Base-by-base conservation (phyloP, 1,284 basidiomycete species). In the Microbotryum lychnidis-dioicae region DNA sequence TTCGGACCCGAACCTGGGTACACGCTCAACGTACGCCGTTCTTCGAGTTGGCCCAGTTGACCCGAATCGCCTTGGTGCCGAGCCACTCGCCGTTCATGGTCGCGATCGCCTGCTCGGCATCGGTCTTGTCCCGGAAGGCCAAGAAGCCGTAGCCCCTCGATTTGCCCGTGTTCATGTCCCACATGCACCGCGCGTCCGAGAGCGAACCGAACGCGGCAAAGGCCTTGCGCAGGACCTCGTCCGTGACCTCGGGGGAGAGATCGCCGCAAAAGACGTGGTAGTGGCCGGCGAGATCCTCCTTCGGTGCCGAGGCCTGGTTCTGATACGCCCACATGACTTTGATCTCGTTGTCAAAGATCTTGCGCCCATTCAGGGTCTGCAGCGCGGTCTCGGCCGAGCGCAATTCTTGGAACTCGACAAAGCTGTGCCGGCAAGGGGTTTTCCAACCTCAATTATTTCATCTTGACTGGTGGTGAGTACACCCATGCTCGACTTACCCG, bases 61-160 rank as follows among this genome's bases (percentile, higher is more conserved):
- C 93, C 66, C 94, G 87, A 73, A 99, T 97, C 59, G 93, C 91
- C 65, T 96, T 85, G 51, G 90, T 90, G 55, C 94, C 94, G 49
- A 99, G 83, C 92, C 91, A 98, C 80, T 98, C 94, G 60, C 96
- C 96, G 73, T 98, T 97, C 93, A 97, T 97, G 58, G 92, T 91
- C 37, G 88, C 87, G 74, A 97, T 98, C 53, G 94, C 93, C 75
- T 94, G 90, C 75, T 97, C 93, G 33, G 96, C 96, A 73, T 99
- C 94, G 57, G 89, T 87, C 79, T 93, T 93, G 79, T 96, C 91
- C 70, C 91, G 84, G 81, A 92, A 91, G 14, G 89, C 89, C 67
- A 92, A 83, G 81, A 94, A 93, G 62, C 89, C 89, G 74, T 92
- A 96, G 49, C 91, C 89, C 71, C 89, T 85, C 74, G 89, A 94